phyloP scores from a whole-genome alignment of 2,329 filamentous ascomycete genomes.

The Fusarium piperis region DNA sequence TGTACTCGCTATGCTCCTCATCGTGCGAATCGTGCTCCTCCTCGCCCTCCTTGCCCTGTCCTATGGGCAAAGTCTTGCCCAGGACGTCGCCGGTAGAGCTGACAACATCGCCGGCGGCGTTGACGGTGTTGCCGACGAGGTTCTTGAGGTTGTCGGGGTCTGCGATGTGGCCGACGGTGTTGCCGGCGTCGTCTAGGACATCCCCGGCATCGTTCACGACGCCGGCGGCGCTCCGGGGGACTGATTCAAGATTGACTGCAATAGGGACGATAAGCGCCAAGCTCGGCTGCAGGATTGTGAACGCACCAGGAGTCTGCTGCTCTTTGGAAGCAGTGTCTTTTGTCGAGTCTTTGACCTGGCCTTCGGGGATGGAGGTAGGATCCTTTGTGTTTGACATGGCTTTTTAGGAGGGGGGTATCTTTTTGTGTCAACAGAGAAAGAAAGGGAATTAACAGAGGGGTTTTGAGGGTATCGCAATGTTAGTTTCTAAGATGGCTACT shows the following conservation, averaged over 20 bases:
- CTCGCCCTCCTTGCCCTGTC: constrained; percentile 23
- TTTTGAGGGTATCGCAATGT: constrained; percentile 30
- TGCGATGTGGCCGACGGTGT: constrained; percentile 54
- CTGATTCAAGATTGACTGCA: constrained; percentile 43
- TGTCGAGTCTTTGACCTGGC: constrained; percentile 46
- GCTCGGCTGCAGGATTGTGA: constrained; percentile 30
- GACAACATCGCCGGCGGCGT: constrained; percentile 48
- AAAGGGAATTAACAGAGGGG: not conserved
- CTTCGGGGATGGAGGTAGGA: constrained; percentile 42
- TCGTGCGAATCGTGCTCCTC: constrained; percentile 27
- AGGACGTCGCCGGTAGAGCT: constrained; percentile 52
- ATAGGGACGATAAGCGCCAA: constrained; percentile 41
- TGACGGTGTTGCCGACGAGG: constrained; percentile 54
- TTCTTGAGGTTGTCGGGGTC: constrained; percentile 52
- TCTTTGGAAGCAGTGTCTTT: constrained; percentile 39
- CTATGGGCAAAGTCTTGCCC: constrained; percentile 51
- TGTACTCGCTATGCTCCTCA: constrained; percentile 50
- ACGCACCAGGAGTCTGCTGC: constrained; percentile 46
- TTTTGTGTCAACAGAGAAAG: not conserved
- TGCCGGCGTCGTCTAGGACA: constrained; percentile 56
- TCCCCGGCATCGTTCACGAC: constrained; percentile 57
- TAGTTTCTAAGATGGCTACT: constrained; percentile 24
- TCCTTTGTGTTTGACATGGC: constrained; percentile 31
- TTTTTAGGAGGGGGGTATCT: not conserved
- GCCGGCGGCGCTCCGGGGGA: constrained; percentile 52